Evolutionary conservation across 2,329 filamentous ascomycete species (phyloP).

Genomic region (Remersonia thermophila): DNA sequence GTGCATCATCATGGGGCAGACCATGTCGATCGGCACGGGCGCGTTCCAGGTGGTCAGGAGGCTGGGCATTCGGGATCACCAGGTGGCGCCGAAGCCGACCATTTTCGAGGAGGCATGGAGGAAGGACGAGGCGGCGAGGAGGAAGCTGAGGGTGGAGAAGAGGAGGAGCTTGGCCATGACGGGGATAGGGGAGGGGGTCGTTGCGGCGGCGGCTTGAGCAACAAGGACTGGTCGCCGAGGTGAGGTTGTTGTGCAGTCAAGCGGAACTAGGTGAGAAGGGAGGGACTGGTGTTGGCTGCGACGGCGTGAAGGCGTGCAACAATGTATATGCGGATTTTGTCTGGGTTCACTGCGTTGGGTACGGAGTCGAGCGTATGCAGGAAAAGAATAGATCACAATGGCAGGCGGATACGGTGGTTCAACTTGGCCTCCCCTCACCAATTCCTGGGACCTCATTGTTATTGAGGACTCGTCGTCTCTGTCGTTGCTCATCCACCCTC

Average conservation of each 20-base stretch:
- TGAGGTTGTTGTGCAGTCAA: not conserved
- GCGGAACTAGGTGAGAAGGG: too few species aligned
- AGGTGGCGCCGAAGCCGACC: conserved; percentile 48
- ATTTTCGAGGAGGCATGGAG: conserved; percentile 60
- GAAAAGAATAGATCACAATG: too few species aligned
- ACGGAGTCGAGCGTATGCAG: too few species aligned
- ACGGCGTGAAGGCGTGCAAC: too few species aligned
- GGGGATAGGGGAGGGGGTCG: conserved; percentile 4
- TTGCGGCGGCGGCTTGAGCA: conserved; percentile 4
- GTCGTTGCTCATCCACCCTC: too few species aligned
- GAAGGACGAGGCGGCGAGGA: conserved; percentile 18
- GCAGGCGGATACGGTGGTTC: too few species aligned
- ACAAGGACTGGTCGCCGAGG: not conserved
- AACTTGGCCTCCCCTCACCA: too few species aligned
- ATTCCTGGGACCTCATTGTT: too few species aligned
- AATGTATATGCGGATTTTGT: too few species aligned
- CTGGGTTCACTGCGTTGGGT: too few species aligned
- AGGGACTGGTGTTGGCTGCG: too few species aligned
- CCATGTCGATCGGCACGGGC: conserved; percentile 81
- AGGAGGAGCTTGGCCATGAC: conserved; percentile 5
- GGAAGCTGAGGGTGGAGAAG: conserved; percentile 11
- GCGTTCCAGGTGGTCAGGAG: conserved; percentile 79
- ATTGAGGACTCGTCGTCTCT: too few species aligned
- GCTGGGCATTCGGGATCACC: conserved; percentile 51
- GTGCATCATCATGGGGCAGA: conserved; percentile 97